phyloP scores from a whole-genome alignment of 306 rosid species.

The Vachellia pachyceras region DNA sequence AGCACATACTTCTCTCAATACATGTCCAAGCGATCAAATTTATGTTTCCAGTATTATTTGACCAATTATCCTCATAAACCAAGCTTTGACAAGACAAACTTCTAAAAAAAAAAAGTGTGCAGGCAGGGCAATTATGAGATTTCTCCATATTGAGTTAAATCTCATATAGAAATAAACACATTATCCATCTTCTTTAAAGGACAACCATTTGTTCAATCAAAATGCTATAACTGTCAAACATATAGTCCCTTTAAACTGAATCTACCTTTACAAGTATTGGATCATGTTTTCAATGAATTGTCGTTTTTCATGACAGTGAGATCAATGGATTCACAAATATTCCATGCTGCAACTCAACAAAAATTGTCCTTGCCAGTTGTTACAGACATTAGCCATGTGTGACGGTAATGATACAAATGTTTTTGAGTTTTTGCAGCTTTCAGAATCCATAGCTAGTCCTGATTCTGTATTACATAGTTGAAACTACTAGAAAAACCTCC shows the following conservation, averaged over 20 bases:
- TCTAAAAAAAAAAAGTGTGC: neutral
- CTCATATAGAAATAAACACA: conserved; percentile 3
- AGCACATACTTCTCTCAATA: conserved; percentile 31
- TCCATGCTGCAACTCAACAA: conserved; percentile 9
- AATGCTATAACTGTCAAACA: conserved; percentile 5
- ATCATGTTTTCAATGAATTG: conserved; percentile 9
- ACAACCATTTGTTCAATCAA: conserved; percentile 18
- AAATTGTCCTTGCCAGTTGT: conserved; percentile 18
- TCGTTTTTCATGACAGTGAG: conserved; percentile 10
- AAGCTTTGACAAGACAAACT: conserved; percentile 31
- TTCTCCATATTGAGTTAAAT: conserved; percentile 18
- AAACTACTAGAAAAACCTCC: neutral
- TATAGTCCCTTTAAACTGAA: conserved; percentile 6
- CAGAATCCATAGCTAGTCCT: neutral
- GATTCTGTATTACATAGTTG: neutral
- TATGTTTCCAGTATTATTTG: conserved; percentile 10
- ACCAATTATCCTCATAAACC: conserved; percentile 23
- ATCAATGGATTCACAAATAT: conserved; percentile 28
- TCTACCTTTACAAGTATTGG: conserved; percentile 32
- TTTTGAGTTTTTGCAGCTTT: neutral
- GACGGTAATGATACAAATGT: neutral
- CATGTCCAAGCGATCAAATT: conserved; percentile 4
- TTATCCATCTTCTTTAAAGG: conserved; percentile 12
- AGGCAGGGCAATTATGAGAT: conserved; percentile 21
- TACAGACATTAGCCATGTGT: neutral